These are phyloP conservation scores for Otatea glauca DNA, from an alignment of 176 grass and related monocot genomes.

Conservation along the genomic window DNA sequence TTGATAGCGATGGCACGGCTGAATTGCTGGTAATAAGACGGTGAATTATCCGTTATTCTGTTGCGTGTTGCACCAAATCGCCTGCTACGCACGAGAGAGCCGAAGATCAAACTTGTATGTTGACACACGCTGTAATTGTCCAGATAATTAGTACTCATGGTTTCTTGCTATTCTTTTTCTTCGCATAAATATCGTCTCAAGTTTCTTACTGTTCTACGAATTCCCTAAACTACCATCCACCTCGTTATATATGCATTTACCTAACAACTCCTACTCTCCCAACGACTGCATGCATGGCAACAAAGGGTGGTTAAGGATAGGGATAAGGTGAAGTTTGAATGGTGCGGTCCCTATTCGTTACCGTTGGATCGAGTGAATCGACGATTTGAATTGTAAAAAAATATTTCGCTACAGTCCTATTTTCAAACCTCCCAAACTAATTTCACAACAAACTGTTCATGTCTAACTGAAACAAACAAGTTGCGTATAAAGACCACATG, in stretches of 20 bases:
- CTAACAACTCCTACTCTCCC: not conserved
- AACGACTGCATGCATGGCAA: slow-evolving; percentile 35
- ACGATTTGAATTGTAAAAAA: no score
- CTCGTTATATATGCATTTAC: not conserved
- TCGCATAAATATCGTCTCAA: not conserved
- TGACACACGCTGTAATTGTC: not conserved
- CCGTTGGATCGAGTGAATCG: no score
- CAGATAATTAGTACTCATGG: not conserved
- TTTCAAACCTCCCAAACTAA: slow-evolving; percentile 19
- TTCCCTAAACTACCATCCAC: not conserved
- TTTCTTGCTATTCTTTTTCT: not conserved
- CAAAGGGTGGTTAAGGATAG: no score
- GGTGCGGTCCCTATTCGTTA: no score
- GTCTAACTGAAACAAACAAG: slow-evolving; percentile 38
- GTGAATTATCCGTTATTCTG: not conserved
- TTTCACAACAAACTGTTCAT: slow-evolving; percentile 41
- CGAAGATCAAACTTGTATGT: not conserved
- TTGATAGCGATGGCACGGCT: not conserved
- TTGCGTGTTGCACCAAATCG: not conserved
- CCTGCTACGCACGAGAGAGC: not conserved
- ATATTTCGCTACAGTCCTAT: no score
- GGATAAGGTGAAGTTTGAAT: no score
- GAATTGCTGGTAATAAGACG: no score
- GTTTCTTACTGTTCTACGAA: not conserved
- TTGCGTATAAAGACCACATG: slow-evolving; percentile 51